Base-by-base conservation (phyloP, 768 basidiomycete species). In the Mycena epipterygia region DNA sequence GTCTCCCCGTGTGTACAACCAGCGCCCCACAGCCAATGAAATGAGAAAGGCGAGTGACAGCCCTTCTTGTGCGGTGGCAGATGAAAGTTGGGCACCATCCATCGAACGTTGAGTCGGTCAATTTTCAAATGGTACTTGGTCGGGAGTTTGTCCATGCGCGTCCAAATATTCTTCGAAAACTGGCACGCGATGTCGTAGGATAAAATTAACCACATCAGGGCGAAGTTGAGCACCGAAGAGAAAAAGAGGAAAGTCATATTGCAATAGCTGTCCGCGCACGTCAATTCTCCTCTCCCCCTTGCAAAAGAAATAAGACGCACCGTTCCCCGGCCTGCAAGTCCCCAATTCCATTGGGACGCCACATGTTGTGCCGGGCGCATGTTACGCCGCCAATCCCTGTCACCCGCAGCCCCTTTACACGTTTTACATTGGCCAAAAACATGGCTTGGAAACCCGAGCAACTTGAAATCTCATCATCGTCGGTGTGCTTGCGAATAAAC, bases 251-350 rank as follows among this genome's bases (percentile, higher is more conserved):
- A 60, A 6, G 21, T n/a, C 59, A 60, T 60, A 25, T 60, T 60
- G 33, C 59, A 60, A 5, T 48, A 32, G 3, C 58, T 60, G 29
- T 37, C 4, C 6, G 5, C 17, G 61, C 23, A 52, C 9, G 17
- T 30, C 19, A 2, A 19, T 11, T 30, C 5, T 29, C 4, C 1
- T 2, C 11, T 14, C 11, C 6, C 6, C 4, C 13, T 11, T 23
- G 23, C 51, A 6, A 19, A 27, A 32, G 9, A 2, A 21, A 14
- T 23, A 39, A 1, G 5, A 25, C 39, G 27, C 46, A 76, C 74
- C 72, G 42, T 49, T 76, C 74, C 1, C 75, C 75, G 12, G 48
- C 30, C 52, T 76, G 75, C 23, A 76, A 46, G 33, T 76, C 72
- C 5, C 72, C 74, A n/a, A 76, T 64, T 6, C 73, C 67, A 25